Evolutionary conservation across 2,329 filamentous ascomycete species (phyloP), one percentile per base, ranked within the genome.

Genomic region (Fusarium robinianum): DNA sequence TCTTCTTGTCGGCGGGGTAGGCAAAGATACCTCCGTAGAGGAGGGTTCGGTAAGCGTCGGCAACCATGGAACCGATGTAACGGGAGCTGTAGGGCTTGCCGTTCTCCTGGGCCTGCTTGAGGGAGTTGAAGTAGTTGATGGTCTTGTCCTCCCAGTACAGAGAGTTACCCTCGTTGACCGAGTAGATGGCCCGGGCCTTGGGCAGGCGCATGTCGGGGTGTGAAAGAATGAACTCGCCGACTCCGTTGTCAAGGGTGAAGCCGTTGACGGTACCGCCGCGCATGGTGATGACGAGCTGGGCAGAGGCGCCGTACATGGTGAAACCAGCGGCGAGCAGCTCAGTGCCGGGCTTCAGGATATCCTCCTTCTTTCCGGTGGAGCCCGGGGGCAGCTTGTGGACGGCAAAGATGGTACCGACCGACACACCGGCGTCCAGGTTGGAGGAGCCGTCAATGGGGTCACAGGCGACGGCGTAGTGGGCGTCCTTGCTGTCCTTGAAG

Each of bases 301-400:
- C 85, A 3, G 91, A 96, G 59, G 94, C 94, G 65, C 94, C 94
- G 73, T 99, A 99, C 94, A 99, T 99, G 72, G 94, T 99, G 80
- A 99, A 99, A n/a, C 94, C 94, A 15, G 89, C 85, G 23, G 94
- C 92, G 14, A 97, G 81, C 57, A 97, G 82, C 72, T 96, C 91
- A 2, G 88, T 92, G 43, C 94, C 94, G 1, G 94, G 88, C 70
- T 84, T 85, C 48, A 97, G 80, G 49, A 99, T 81, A 68, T 97
- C 91, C 64, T 95, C 90, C 60, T 87, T 85, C 47, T 80, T 85
- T 55, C 87, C 88, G 47, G 74, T 77, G 10, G 86, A 84, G 54
- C 80, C 84, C 10, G 95, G 89, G 46, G 85, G 81, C 15, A 97
- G 83, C 76, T 91, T 90, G 80, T 94, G 94, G 62, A 99, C 83